Base-by-base conservation (phyloP, 805 yeast species). In the Wickerhamomyces xylosicus region DNA sequence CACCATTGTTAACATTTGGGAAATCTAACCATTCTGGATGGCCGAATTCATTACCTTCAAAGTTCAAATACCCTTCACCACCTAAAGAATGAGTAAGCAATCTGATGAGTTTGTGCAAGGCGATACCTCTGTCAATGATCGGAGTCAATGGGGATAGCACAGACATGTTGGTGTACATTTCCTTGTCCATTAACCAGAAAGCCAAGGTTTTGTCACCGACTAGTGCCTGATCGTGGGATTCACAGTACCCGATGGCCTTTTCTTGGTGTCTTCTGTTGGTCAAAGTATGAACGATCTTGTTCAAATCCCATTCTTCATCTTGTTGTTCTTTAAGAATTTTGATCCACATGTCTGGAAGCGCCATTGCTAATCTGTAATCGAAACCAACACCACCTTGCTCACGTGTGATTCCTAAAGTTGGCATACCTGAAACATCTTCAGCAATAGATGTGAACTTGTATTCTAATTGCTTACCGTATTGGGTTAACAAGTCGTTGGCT, bases 21-120 rank as follows among this genome's bases (percentile, higher is more conserved):
- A 90, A 92, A 61, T 90, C 98, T 38, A 92, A 72, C 98, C 98
- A 90, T 58, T 90, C 98, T 3, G 97, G 98, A 54, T 90, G 98
- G 15, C 98, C 98, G 64, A 92, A 90, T 62, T 90, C 98, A 54
- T 90, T 90, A 41, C 98, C 97, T 67, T 90, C 97, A 58, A 90
- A 90, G 58, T 89, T 90, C 56, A 90, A 72, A 56, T 90, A 90
- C 0, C 95, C 96, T 61, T 90, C 97, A 41, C 98, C 98, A 35
- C 97, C 97, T n/a, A 90, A 67, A 1, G 89, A 67, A 51, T 85
- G 89, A 1, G 97, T 90, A 18, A 89, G 51, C 40, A 92, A 67
- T 47, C 98, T 72, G 45, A 90, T 92, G 76, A 92, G 61, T 58
- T 90, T 90, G 63, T 90, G 98, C 45, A 90, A 67, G 16, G 95